Evolutionary conservation across 208 protist species (phyloP), one percentile per base, ranked within the genome.

Genomic region (Trypanosoma conorhini): DNA sequence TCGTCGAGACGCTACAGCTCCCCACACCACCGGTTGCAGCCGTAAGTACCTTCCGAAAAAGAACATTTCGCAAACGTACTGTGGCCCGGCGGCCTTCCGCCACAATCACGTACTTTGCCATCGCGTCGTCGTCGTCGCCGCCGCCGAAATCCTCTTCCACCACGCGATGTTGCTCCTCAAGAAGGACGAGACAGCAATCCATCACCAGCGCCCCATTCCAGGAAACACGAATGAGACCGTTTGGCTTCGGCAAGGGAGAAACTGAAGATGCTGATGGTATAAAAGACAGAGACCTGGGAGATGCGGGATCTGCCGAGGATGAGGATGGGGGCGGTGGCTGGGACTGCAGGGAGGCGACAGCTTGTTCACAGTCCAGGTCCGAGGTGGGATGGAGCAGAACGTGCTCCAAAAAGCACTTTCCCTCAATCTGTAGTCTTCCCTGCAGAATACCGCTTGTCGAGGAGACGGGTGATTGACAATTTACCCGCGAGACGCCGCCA

Each of bases 401-500:
- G 28, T 54, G n/a, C n/a, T 75, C 69, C 5, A 72, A 44, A 67
- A 51, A 46, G 63, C 74, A 74, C 17, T 74, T 62, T 35, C 74
- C 66, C 48, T 66, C 61, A 59, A 79, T 68, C 54, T 51, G 50
- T 31, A 73, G 26, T 59, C 26, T 26, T 59, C 70, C 63, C 46
- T 76, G 62, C 0, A 74, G 40, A 33, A 67, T 9, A 42, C 12
- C 21, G n/a, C 21, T 10, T 58, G 17, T 51, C 10, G 55, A 4
- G 7, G 21, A 66, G 50, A 19, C 24, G 35, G 52, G 76, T 30
- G 52, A 12, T 7, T 60, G 50, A 28, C 56, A 62, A 35, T 35
- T 71, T 10, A 77, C 65, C 12, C 72, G 58, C 1, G 46, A 79
- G 17, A 81, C 67, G 5, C 73, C 87, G 15, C 87, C 87, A 48